Evolutionary conservation across 2,329 filamentous ascomycete species (phyloP), one percentile per base, ranked within the genome.

Genomic region (Colletotrichum limetticola): DNA sequence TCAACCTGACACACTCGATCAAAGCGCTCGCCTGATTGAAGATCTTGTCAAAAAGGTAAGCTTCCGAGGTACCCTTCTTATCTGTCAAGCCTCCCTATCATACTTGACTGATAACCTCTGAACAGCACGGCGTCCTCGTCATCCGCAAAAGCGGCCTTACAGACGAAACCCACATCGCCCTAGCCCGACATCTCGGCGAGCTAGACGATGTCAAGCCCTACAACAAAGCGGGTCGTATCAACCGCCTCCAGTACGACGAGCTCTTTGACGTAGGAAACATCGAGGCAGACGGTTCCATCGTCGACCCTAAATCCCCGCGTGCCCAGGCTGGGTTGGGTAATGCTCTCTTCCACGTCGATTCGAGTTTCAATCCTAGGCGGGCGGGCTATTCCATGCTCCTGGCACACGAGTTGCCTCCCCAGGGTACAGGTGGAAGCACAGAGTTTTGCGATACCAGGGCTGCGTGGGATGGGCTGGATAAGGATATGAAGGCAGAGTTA

Each of bases 251-350:
- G 2, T 83, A 86, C 72, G 80, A 84, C 55, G 86, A 90, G 77
- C 83, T 91, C 1, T 91, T 91, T 77, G 89, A 91, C 75, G 88
- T 88, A 0, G 83, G 86, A 64, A 91, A 91, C 77, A 80, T 90
- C 14, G 84, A 88, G 61, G 82, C 82, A 2, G 83, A 88, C 55
- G 85, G 85, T 57, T 78, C 79, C 1, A 75, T 87, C 2, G 80
- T 87, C n/a, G 79, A 83, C 46, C 52, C 22, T 4, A 24, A 6
- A 2, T n/a, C n/a, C n/a, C n/a, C 83, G 28, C 82, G 85, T 32
- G 79, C 80, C 14, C 82, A 84, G 63, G 79, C 80, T 74, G 83
- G 83, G 74, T 78, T 71, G 76, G 77, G 86, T 83, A 90, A 90
- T 76, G 78, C 77, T 0, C 81, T 89, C 9, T 90, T 88, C 78